phyloP scores from a whole-genome alignment of 139 green algal species.

The Chlamydomonas sp. region DNA sequence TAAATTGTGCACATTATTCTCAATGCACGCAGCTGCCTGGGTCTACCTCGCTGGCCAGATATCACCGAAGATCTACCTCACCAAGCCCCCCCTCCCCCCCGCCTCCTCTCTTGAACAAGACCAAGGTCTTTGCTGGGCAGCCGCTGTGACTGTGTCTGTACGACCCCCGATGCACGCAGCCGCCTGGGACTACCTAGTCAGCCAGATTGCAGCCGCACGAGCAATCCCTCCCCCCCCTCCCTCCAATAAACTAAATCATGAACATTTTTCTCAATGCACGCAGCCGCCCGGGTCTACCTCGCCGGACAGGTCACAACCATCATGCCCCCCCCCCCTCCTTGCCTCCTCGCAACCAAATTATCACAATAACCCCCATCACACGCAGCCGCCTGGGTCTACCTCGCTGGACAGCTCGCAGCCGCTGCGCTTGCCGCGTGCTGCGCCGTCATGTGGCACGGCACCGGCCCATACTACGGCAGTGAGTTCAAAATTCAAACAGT shows the following conservation, averaged over 20 bases:
- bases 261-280: not conserved
- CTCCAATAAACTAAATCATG: not conserved
- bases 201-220: not conserved
- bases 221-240: too few species aligned
- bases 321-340: not conserved
- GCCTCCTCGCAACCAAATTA: too few species aligned
- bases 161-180: too few species aligned
- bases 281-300: not conserved
- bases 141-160: too few species aligned
- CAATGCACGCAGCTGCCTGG: too few species aligned
- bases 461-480: too few species aligned
- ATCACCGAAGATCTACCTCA: too few species aligned
- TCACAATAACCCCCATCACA: not conserved
- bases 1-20: too few species aligned
- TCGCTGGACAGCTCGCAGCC: slow-evolving; percentile 27
- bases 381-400: slow-evolving; percentile 25
- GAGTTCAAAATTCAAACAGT: too few species aligned
- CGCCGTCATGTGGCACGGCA: slow-evolving; percentile 21
- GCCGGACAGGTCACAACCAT: not conserved
- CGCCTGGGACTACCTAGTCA: not conserved
- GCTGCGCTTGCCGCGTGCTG: slow-evolving; percentile 20
- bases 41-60: slow-evolving; percentile 30
- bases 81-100: too few species aligned
- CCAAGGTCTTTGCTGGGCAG: too few species aligned
- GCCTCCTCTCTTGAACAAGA: too few species aligned